Evolutionary conservation across 495 filamentous ascomycete genomes (phyloP).

Genomic region (Daldinia bambusicola): DNA sequence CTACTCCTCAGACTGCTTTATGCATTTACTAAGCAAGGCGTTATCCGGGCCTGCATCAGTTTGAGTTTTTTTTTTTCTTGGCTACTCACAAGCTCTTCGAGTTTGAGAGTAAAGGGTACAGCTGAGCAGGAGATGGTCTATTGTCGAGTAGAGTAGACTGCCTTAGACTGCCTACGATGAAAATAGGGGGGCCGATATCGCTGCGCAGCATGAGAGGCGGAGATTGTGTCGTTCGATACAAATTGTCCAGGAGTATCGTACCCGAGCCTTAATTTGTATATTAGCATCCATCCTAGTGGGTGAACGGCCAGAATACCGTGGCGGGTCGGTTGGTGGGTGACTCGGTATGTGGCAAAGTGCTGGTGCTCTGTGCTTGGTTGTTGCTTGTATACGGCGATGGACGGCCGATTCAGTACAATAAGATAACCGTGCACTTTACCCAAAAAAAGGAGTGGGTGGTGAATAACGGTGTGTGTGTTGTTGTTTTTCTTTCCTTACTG

Average conservation of each 20-base stretch:
- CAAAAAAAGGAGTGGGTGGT: background rate
- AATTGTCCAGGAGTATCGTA: conserved; percentile 19
- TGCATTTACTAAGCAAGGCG: conserved; percentile 44
- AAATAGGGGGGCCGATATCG: conserved; percentile 16
- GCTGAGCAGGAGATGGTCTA: conserved; percentile 11
- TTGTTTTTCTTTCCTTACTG: background rate
- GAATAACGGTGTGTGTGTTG: background rate
- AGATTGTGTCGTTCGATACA: conserved; percentile 9
- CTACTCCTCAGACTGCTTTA: conserved; percentile 29
- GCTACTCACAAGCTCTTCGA: conserved; percentile 18
- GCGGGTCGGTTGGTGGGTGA: conserved; percentile 22
- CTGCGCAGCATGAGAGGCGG: conserved; percentile 3
- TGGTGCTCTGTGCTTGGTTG: conserved; percentile 1
- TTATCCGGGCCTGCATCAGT: conserved; percentile 20
- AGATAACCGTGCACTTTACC: conserved; percentile 7
- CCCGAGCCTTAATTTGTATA: conserved; percentile 36
- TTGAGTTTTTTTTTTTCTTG: background rate
- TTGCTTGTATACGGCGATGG: conserved; percentile 6
- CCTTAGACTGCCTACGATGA: conserved; percentile 7
- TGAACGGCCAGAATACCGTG: conserved; percentile 11
- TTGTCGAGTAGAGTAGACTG: conserved; percentile 7
- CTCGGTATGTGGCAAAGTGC: conserved; percentile 2
- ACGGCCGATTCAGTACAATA: conserved; percentile 16
- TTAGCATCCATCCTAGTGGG: conserved; percentile 21
- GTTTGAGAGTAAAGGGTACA: conserved; percentile 16